phyloP scores from a whole-genome alignment of 202 grass and related monocot genomes.

The Carex arenaria region DNA sequence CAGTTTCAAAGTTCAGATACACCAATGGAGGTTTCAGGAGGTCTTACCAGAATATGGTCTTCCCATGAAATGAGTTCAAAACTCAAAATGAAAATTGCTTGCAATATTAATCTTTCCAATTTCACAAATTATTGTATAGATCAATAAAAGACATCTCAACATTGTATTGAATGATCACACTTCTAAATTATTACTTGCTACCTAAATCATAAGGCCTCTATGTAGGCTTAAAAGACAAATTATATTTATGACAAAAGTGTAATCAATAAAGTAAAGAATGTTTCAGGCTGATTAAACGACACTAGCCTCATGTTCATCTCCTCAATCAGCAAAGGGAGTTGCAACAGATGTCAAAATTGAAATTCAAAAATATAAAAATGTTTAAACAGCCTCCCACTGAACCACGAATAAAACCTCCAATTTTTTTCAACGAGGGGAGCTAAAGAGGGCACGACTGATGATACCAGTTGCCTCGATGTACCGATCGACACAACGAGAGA shows the following conservation, averaged over 20 bases:
- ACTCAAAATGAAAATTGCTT: too few relatives aligned
- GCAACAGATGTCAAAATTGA: slow-evolving; percentile 14
- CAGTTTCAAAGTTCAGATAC: too few relatives aligned
- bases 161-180: background rate
- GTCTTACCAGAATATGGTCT: too few relatives aligned
- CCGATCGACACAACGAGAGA: slow-evolving; percentile 66
- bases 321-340: background rate
- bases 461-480: slow-evolving; percentile 77
- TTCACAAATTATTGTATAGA: background rate
- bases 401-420: background rate
- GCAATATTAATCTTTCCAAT: background rate
- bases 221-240: background rate
- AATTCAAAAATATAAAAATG: background rate
- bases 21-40: too few relatives aligned
- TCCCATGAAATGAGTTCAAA: too few relatives aligned
- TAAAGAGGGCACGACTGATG: slow-evolving; percentile 53
- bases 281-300: background rate
- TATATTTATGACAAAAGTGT: background rate
- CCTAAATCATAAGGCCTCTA: background rate
- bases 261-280: background rate
- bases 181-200: background rate
- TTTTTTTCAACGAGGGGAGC: slow-evolving; percentile 27
- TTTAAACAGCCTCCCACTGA: background rate
- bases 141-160: background rate
- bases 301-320: background rate